Percentiles rank a stretch among this genome's conserved stretches.
These are phyloP conservation scores for Trypanosoma scelopori DNA, from an alignment of 208 protist genomes.

Conservation along the genomic window DNA sequence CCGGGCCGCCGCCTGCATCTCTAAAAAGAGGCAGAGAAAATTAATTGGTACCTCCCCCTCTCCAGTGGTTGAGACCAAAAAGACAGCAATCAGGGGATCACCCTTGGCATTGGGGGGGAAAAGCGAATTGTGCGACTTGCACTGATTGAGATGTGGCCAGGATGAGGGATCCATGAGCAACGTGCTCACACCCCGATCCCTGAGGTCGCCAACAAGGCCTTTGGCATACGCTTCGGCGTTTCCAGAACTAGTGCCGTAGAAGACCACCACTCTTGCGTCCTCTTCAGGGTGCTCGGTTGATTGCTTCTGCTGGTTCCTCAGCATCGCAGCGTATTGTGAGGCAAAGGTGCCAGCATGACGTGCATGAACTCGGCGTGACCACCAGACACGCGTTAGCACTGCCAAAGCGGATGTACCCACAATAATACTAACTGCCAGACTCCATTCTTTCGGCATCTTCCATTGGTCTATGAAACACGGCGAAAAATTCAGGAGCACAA, in stretches of 20 bases:
- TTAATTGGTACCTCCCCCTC: slow-evolving; percentile 73
- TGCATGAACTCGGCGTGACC: neutral
- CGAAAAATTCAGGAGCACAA: too few species aligned
- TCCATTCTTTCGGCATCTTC: slow-evolving; percentile 11
- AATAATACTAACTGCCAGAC: slow-evolving; percentile 13
- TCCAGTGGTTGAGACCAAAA: slow-evolving; percentile 67
- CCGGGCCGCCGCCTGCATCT: slow-evolving; percentile 41
- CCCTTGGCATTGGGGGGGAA: slow-evolving; percentile 10
- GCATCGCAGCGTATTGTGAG: slow-evolving; percentile 20
- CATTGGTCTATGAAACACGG: too few species aligned
- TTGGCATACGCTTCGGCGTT: slow-evolving; percentile 70
- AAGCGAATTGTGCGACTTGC: slow-evolving; percentile 3
- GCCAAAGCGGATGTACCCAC: slow-evolving; percentile 6
- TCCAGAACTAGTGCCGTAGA: slow-evolving; percentile 71
- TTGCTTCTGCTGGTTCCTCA: slow-evolving; percentile 1
- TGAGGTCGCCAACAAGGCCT: slow-evolving; percentile 47
- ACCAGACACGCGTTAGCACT: slow-evolving; percentile 14
- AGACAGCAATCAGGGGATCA: slow-evolving; percentile 30
- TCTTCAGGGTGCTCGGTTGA: slow-evolving; percentile 1
- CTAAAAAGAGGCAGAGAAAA: slow-evolving; percentile 49
- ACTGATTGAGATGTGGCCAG: slow-evolving; percentile 52
- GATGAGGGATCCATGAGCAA: slow-evolving; percentile 57
- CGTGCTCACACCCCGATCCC: slow-evolving; percentile 47
- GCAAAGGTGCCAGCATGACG: slow-evolving; percentile 2
- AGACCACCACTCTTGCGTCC: slow-evolving; percentile 44